Evolutionary conservation across 768 basidiomycete species (phyloP), one percentile per base, ranked within the genome.

Genomic region (Lactarius sanguifluus): DNA sequence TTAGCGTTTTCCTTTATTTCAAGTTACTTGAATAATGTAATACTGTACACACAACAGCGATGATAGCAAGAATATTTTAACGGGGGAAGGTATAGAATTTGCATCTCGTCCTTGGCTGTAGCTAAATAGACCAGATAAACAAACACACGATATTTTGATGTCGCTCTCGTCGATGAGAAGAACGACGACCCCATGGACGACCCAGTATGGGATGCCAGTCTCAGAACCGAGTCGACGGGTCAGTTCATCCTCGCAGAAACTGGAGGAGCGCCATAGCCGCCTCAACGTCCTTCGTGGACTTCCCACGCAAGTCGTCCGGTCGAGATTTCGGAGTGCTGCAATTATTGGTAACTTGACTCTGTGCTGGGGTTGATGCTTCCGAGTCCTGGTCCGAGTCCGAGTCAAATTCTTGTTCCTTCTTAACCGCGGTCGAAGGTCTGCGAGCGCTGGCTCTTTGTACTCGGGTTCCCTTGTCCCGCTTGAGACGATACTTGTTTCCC

Each of bases 231-330:
- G 62, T 45, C 59, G 62, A 58, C 47, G 45, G n/a, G 9, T 34
- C 30, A 67, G 59, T 72, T 56, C 56, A 71, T 13, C 69, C 45
- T 47, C 62, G 70, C 65, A 73, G 77, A 69, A 78, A 79, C 40
- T 72, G 77, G 40, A 78, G 69, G 10, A 78, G 76, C 1, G 75
- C 74, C 67, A 78, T 75, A 30, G 77, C 77, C 0, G 78, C 77
- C 64, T 78, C 77, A 25, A 78, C 76, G 18, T 78, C 77, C 64
- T 78, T 72, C 15, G 71, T 70, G 1, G 57, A 40, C 67, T 59
- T 50, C 54, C 60, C 55, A 30, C 25, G 34, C 36, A 61, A 60
- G 12, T 57, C 54, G 41, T 50, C 28, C 18, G 30, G n/a, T 32
- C 50, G 56, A n/a, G 34, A 58, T 41, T 61, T 34, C 47, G 43